These are phyloP conservation scores for Dentipellis fragilis DNA, from an alignment of 768 basidiomycete genomes.

Conservation along the genomic window DNA sequence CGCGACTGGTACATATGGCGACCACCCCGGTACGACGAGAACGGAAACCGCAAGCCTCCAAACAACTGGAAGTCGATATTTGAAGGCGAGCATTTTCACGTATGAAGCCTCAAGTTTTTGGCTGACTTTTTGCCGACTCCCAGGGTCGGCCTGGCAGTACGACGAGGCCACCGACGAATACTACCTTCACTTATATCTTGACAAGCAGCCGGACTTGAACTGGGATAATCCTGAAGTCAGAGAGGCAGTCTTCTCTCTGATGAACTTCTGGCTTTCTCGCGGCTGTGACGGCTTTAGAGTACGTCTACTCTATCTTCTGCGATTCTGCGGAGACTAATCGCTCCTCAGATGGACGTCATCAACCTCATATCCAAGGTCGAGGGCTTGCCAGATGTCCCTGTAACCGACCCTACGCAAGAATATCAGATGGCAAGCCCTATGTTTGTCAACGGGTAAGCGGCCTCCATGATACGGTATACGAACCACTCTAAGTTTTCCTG, in stretches of 20 bases:
- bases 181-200: constrained; percentile 59
- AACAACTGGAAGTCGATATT: constrained; percentile 69
- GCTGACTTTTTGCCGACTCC: no score
- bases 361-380: constrained; percentile 55
- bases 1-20: constrained; percentile 76
- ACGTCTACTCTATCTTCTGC: constrained; percentile 14
- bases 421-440: constrained; percentile 45
- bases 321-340: background rate
- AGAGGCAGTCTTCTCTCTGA: constrained; percentile 48
- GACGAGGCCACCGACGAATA: constrained; percentile 58
- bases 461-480: background rate
- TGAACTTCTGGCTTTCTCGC: constrained; percentile 66
- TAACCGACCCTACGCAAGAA: constrained; percentile 37
- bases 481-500: no score
- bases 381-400: constrained; percentile 57
- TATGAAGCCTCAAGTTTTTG: no score
- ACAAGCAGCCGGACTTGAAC: constrained; percentile 68
- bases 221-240: constrained; percentile 56
- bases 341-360: constrained; percentile 55
- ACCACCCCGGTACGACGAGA: constrained; percentile 39
- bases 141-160: constrained; percentile 65
- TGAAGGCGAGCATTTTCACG: constrained; percentile 37
- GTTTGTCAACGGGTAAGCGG: constrained; percentile 51
- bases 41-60: constrained; percentile 48
- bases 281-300: constrained; percentile 73